A percentile compares a stretch with the other conserved stretches of the same genome.
Evolutionary conservation across 805 yeast species (phyloP).

Genomic region (Saturnispora silvae): DNA sequence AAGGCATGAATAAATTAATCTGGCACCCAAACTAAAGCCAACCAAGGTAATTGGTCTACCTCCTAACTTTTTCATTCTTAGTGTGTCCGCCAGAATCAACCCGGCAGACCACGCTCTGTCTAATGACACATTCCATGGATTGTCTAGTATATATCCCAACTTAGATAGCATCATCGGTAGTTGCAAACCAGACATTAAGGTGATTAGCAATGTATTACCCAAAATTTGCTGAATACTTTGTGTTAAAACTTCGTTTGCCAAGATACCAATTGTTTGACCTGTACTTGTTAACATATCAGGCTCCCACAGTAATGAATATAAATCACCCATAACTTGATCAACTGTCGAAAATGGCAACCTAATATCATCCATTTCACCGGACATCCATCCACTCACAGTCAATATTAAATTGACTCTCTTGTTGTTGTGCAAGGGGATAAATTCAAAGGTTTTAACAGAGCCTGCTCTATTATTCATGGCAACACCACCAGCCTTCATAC

Average conservation of each 20-base stretch:
- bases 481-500: slow-evolving; percentile 76
- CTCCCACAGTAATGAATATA: slow-evolving; percentile 89
- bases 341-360: slow-evolving; percentile 92
- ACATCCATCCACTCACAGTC: slow-evolving; percentile 97
- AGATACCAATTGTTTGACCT: slow-evolving; percentile 90
- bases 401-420: slow-evolving; percentile 77
- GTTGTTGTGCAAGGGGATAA: slow-evolving; percentile 85
- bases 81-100: slow-evolving; percentile 77
- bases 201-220: slow-evolving; percentile 82
- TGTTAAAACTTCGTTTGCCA: slow-evolving; percentile 87
- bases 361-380: slow-evolving; percentile 88
- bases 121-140: slow-evolving; percentile 95
- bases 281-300: slow-evolving; percentile 93
- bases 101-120: slow-evolving; percentile 99
- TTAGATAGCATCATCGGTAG: slow-evolving; percentile 87
- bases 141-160: slow-evolving; percentile 79
- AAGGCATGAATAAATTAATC: slow-evolving; percentile 83
- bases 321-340: slow-evolving; percentile 96
- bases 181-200: slow-evolving; percentile 87
- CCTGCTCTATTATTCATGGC: slow-evolving; percentile 87
- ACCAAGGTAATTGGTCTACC: slow-evolving; percentile 85
- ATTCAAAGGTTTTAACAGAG: slow-evolving; percentile 86
- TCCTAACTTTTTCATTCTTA: slow-evolving; percentile 80
- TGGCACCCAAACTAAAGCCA: slow-evolving; percentile 89
- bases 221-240: slow-evolving; percentile 91